Conservation (phyloP, 2,329 filamentous ascomycete genomes). For the Fusarium falciforme region DNA sequence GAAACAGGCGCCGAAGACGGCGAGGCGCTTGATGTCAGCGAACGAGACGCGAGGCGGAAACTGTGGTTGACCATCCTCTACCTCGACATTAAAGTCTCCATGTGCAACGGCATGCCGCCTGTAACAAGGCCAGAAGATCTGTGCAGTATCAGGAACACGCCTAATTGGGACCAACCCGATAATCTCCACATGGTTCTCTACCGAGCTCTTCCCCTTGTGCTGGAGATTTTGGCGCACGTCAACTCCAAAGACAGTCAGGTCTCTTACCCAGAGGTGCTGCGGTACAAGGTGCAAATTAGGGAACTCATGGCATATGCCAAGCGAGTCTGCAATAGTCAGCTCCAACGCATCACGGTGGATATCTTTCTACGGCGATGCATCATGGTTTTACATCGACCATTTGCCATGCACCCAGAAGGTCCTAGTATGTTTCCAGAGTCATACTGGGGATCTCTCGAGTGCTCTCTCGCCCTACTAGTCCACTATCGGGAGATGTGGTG, state of each 20-base stretch:
- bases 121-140: conserved; percentile 49
- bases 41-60: conserved; percentile 45
- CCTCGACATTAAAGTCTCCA: conserved; percentile 51
- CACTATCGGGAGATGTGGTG: conserved; percentile 52
- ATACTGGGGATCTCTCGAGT: conserved; percentile 53
- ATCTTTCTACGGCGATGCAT: conserved; percentile 50
- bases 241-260: conserved; percentile 48
- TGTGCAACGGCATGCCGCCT: conserved; percentile 51
- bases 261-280: conserved; percentile 48
- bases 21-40: conserved; percentile 37
- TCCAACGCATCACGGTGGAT: conserved; percentile 50
- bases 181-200: conserved; percentile 49
- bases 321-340: conserved; percentile 42
- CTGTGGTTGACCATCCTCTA: conserved; percentile 52
- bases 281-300: conserved; percentile 48
- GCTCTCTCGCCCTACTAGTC: conserved; percentile 50
- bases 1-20: conserved; percentile 42
- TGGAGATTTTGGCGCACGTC: conserved; percentile 47
- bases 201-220: conserved; percentile 47
- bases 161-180: conserved; percentile 43
- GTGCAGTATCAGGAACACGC: conserved; percentile 38
- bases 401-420: conserved; percentile 49
- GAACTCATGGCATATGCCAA: conserved; percentile 48
- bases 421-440: conserved; percentile 49
- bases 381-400: conserved; percentile 52